phyloP scores from a whole-genome alignment of 352 stramenopile species.

The Globisporangium spiculum region DNA sequence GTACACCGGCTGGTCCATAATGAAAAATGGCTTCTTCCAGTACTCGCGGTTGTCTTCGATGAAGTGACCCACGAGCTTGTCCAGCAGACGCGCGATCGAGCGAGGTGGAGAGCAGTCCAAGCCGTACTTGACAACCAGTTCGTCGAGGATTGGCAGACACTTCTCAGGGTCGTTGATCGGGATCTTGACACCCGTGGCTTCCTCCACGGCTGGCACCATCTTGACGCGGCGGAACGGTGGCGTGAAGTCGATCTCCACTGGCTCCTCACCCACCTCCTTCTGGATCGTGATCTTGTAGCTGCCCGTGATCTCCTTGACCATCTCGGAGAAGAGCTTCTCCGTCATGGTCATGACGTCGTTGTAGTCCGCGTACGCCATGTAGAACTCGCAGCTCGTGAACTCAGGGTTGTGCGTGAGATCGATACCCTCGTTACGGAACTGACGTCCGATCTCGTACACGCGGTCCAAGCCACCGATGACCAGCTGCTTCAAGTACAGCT shows the following conservation, averaged over 20 bases:
- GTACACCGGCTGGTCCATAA: constrained; percentile 98
- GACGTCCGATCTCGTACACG: constrained; percentile 98
- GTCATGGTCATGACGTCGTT: constrained; percentile 98
- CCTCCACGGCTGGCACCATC: constrained; percentile 85
- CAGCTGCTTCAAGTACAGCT: constrained; percentile 97
- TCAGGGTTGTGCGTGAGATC: constrained; percentile 98
- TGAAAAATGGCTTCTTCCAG: constrained; percentile 97
- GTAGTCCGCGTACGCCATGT: constrained; percentile 98
- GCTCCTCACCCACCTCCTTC: constrained; percentile 68
- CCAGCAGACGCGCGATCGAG: constrained; percentile 75
- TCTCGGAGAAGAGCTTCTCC: constrained; percentile 91
- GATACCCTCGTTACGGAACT: constrained; percentile 99
- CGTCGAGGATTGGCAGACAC: constrained; percentile 56
- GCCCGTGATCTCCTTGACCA: constrained; percentile 90
- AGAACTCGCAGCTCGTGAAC: constrained; percentile 99
- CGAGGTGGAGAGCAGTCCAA: constrained; percentile 68
- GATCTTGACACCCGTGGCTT: constrained; percentile 64
- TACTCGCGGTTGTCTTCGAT: constrained; percentile 86
- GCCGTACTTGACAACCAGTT: constrained; percentile 66
- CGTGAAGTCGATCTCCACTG: constrained; percentile 91
- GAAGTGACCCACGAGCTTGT: constrained; percentile 88
- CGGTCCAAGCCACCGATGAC: constrained; percentile 97
- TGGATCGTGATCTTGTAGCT: constrained; percentile 89
- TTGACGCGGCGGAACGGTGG: constrained; percentile 94
- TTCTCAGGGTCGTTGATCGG: constrained; percentile 70